A percentile compares a stretch with the other conserved stretches of the same genome.
Evolutionary conservation across 176 grass and related monocot species (phyloP).

Genomic region (Carex myosuroides): DNA sequence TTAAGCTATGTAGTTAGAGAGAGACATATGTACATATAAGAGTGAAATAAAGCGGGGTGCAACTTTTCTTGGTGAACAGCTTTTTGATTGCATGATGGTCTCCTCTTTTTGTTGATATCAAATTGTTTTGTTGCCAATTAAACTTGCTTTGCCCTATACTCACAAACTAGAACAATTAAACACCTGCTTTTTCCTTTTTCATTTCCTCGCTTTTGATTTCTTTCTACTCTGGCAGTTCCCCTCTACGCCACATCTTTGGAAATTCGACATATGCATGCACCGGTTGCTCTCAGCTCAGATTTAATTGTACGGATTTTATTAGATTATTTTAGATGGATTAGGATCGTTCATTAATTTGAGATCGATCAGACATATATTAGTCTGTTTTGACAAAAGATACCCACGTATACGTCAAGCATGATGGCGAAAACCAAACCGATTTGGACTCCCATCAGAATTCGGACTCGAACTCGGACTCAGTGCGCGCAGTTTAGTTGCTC

Average conservation of each 20-base stretch:
- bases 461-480: too few relatives aligned
- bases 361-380: neutral
- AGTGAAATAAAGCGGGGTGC: neutral
- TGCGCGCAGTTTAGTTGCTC: too few relatives aligned
- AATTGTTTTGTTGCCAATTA: neutral
- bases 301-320: neutral
- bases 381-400: neutral
- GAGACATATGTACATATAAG: neutral
- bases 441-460: too few relatives aligned
- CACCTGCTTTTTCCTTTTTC: neutral
- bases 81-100: conserved; percentile 10
- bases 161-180: neutral
- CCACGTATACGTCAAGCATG: too few relatives aligned
- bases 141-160: neutral
- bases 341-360: neutral
- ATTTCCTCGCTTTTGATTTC: neutral
- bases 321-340: neutral
- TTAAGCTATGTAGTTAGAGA: conserved; percentile 4
- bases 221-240: neutral
- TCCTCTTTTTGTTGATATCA: neutral
- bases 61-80: conserved; percentile 12
- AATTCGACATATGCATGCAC: neutral
- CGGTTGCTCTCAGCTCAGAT: neutral
- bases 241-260: neutral
- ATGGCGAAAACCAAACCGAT: too few relatives aligned